Percentiles rank a stretch among this genome's conserved stretches.
These are phyloP conservation scores for Claviceps sp. DNA, from an alignment of 2,329 filamentous ascomycete genomes.

Conservation along the genomic window DNA sequence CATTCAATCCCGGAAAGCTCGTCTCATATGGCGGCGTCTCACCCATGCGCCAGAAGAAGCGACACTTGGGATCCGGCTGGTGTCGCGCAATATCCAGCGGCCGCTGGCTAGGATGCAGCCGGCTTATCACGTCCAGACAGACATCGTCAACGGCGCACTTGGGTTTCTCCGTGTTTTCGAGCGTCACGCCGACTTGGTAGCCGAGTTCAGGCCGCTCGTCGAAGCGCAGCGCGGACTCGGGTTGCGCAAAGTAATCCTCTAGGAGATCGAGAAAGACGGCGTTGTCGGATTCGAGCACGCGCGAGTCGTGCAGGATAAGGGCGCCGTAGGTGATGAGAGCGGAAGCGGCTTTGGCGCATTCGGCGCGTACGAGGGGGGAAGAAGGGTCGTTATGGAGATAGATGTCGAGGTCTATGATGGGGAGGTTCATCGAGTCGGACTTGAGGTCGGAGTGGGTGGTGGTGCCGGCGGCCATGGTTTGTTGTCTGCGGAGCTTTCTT, in stretches of 20 bases:
- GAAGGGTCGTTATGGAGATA: slow-evolving; percentile 32
- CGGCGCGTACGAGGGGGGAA: slow-evolving; percentile 31
- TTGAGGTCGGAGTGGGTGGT: not conserved
- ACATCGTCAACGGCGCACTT: slow-evolving; percentile 50
- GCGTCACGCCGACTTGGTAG: slow-evolving; percentile 49
- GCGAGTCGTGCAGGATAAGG: slow-evolving; percentile 45
- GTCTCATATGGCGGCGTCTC: slow-evolving; percentile 40
- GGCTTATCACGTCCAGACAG: slow-evolving; percentile 41
- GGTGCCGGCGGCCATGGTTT: not conserved
- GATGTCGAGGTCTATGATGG: slow-evolving; percentile 44
- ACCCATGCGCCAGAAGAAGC: slow-evolving; percentile 50
- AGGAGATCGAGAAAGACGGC: slow-evolving; percentile 44
- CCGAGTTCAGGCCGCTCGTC: slow-evolving; percentile 45
- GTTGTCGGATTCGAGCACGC: slow-evolving; percentile 43
- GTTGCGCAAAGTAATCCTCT: slow-evolving; percentile 52
- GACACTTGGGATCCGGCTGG: slow-evolving; percentile 45
- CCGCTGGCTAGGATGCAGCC: slow-evolving; percentile 39
- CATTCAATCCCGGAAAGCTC: slow-evolving; percentile 41
- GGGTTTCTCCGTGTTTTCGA: slow-evolving; percentile 50
- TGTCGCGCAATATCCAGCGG: slow-evolving; percentile 45
- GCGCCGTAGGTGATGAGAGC: slow-evolving; percentile 48
- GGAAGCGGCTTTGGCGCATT: slow-evolving; percentile 39
- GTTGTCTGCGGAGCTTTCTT: not conserved
- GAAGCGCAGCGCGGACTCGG: slow-evolving; percentile 27
- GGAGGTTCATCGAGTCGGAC: slow-evolving; percentile 38